phyloP scores from a whole-genome alignment of 768 basidiomycete genomes.

The Austroboletus eburneus region DNA sequence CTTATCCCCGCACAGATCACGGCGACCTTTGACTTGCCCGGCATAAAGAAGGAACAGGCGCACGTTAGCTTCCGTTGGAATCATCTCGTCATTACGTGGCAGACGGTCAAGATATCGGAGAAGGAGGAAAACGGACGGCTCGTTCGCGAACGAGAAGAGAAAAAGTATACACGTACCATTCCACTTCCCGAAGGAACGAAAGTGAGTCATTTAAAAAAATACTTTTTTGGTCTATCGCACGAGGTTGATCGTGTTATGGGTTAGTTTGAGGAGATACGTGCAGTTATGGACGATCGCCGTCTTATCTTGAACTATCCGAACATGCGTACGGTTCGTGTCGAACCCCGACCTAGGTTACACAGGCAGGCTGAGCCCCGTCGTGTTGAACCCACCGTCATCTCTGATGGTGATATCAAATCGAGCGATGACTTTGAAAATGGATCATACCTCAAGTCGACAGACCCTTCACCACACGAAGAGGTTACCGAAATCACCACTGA shows the following conservation, averaged over 20 bases:
- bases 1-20: slow-evolving; percentile 43
- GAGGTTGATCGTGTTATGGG: neutral
- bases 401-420: slow-evolving; percentile 26
- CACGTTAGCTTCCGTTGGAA: slow-evolving; percentile 69
- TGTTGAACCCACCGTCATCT: slow-evolving; percentile 32
- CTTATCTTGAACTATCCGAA: slow-evolving; percentile 64
- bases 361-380: slow-evolving; percentile 29
- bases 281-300: slow-evolving; percentile 57
- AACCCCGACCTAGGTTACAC: slow-evolving; percentile 23
- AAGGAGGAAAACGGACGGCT: slow-evolving; percentile 56
- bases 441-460: slow-evolving; percentile 23
- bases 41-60: slow-evolving; percentile 68
- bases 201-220: slow-evolving; percentile 41
- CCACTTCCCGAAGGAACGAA: slow-evolving; percentile 72
- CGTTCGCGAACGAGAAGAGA: slow-evolving; percentile 62
- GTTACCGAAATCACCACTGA: slow-evolving; percentile 24
- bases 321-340: slow-evolving; percentile 34
- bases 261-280: slow-evolving; percentile 73
- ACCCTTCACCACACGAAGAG: slow-evolving; percentile 22
- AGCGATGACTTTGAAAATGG: slow-evolving; percentile 26
- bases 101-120: slow-evolving; percentile 54
- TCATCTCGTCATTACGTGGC: slow-evolving; percentile 64
- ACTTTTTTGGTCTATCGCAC: neutral
- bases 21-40: slow-evolving; percentile 66
- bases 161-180: slow-evolving; percentile 60